A percentile compares a stretch with the other conserved stretches of the same genome.
phyloP scores from a whole-genome alignment of 371 early-diverging fungal genomes.

The Smittium culicis region DNA sequence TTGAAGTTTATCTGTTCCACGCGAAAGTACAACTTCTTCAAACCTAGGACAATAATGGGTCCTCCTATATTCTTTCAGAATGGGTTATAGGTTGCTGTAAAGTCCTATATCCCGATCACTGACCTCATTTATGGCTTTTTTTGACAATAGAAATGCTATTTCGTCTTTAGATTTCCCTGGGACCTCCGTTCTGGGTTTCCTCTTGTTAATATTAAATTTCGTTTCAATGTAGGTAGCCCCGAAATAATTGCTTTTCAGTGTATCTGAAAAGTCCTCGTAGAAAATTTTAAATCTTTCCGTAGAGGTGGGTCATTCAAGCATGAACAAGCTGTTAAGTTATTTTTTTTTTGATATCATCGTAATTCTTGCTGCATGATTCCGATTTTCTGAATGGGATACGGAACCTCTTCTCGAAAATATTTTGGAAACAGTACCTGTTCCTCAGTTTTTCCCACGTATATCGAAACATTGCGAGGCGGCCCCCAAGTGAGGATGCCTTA shows the following conservation, averaged over 20 bases:
- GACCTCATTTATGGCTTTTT: neutral
- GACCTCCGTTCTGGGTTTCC: neutral
- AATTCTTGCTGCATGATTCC: neutral
- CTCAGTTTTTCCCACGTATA: neutral
- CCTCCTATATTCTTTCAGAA: conserved; percentile 10
- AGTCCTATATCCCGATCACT: neutral
- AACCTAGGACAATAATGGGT: conserved; percentile 20
- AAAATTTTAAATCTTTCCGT: too few species aligned
- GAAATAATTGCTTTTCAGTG: neutral
- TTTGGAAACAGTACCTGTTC: neutral
- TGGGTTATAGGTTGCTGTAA: neutral
- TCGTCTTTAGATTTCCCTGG: neutral
- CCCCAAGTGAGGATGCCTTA: neutral
- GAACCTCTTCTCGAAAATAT: neutral
- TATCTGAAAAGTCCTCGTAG: neutral
- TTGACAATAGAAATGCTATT: too few species aligned
- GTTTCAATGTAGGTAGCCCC: neutral
- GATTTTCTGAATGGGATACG: neutral
- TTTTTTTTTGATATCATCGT: neutral
- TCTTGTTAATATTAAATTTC: too few species aligned
- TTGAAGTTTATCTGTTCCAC: conserved; percentile 19
- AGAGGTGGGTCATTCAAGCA: neutral
- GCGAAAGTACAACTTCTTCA: conserved; percentile 23
- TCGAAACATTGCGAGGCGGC: neutral
- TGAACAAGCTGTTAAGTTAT: neutral